A percentile compares a stretch with the other conserved stretches of the same genome.
Evolutionary conservation across 2,329 filamentous ascomycete species (phyloP).

Genomic region (Xenoacremonium recifei): DNA sequence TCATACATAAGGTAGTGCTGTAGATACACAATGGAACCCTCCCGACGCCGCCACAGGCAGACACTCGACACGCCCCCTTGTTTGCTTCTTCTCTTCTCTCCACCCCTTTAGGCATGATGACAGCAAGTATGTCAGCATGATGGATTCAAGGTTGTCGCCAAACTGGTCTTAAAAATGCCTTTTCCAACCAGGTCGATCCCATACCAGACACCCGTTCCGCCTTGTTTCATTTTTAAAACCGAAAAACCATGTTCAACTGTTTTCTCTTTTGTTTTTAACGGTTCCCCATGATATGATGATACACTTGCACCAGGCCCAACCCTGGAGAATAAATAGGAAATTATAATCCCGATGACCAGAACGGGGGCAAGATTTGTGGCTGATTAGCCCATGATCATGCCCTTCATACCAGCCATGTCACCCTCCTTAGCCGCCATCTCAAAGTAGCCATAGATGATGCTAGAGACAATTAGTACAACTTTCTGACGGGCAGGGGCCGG

Average conservation of each 20-base stretch:
- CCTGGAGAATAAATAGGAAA: no score
- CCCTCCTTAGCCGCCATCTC: slow-evolving; percentile 99
- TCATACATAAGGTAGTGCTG: slow-evolving; percentile 21
- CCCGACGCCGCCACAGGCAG: slow-evolving; percentile 5
- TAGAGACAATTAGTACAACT: slow-evolving; percentile 41
- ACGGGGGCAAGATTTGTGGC: no score
- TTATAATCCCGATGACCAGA: no score
- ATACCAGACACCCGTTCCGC: slow-evolving; percentile 22
- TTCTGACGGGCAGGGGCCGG: neutral
- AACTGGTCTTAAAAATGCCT: slow-evolving; percentile 9
- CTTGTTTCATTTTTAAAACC: slow-evolving; percentile 19
- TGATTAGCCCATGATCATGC: slow-evolving; percentile 67
- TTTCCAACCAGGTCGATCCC: slow-evolving; percentile 23
- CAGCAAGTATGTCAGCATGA: slow-evolving; percentile 13
- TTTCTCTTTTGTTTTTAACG: slow-evolving; percentile 27
- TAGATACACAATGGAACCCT: slow-evolving; percentile 21
- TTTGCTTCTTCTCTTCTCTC: slow-evolving; percentile 10
- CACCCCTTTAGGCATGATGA: slow-evolving; percentile 18
- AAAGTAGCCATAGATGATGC: slow-evolving; percentile 99
- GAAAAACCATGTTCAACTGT: slow-evolving; percentile 26
- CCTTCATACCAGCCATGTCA: slow-evolving; percentile 81
- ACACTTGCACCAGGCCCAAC: no score
- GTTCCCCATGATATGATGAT: no score
- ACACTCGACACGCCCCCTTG: slow-evolving; percentile 4
- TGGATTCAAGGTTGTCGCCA: slow-evolving; percentile 8